Evolutionary conservation across 2,329 filamentous ascomycete species (phyloP).

Genomic region (Podosphaera fusca): DNA sequence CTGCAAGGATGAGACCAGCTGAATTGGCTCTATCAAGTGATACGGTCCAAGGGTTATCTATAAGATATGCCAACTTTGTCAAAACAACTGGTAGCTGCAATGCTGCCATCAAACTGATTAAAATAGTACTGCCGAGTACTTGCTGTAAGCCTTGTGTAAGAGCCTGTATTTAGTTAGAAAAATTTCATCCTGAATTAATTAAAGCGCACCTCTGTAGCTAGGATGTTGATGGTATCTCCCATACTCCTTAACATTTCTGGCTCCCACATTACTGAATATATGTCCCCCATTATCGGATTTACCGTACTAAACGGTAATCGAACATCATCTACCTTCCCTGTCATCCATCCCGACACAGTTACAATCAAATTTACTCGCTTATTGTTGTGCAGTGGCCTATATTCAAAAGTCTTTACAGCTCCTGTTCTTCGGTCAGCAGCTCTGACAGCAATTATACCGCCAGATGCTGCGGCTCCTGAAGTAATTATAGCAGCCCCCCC

Average conservation of each 20-base stretch:
- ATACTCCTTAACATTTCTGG: conserved; percentile 95
- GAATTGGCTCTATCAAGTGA: conserved; percentile 75
- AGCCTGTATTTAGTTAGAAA: conserved; percentile 32
- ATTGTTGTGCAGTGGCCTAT: conserved; percentile 89
- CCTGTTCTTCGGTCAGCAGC: conserved; percentile 77
- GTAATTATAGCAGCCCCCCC: conserved; percentile 90
- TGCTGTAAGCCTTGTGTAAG: conserved; percentile 92
- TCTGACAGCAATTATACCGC: conserved; percentile 62
- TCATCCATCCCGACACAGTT: conserved; percentile 95
- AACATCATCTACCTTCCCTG: conserved; percentile 89
- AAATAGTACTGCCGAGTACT: conserved; percentile 71
- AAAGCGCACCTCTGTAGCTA: conserved; percentile 66
- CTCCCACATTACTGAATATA: conserved; percentile 94
- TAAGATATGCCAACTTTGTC: conserved; percentile 83
- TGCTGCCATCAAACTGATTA: conserved; percentile 77
- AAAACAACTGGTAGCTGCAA: conserved; percentile 79
- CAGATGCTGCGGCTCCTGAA: conserved; percentile 65
- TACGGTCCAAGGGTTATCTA: conserved; percentile 97
- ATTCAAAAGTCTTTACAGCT: conserved; percentile 89
- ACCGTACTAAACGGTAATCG: conserved; percentile 88
- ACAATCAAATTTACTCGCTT: conserved; percentile 91
- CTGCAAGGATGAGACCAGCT: conserved; percentile 77
- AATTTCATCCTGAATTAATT: background rate
- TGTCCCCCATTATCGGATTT: conserved; percentile 91
- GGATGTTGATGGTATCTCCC: conserved; percentile 95